Percentiles rank a stretch among this genome's conserved stretches.
These are phyloP conservation scores for Santalum album DNA, from an alignment of 164 flowering plant species.

Conservation along the genomic window DNA sequence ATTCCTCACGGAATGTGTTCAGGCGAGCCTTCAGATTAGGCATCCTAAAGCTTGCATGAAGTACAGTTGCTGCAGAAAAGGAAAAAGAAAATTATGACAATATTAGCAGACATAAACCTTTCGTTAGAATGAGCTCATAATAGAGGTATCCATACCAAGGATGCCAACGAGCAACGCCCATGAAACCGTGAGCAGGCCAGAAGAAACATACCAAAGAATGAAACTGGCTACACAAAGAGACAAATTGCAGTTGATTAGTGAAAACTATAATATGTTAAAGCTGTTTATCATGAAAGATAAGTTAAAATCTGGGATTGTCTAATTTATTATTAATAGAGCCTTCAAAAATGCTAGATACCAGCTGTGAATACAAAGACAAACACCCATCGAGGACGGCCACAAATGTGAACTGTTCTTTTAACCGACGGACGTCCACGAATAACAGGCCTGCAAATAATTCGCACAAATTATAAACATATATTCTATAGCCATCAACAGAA, in stretches of 20 bases:
- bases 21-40: constrained; percentile 1
- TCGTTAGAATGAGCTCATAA: background rate
- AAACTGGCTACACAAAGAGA: background rate
- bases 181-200: background rate
- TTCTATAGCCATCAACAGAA: background rate
- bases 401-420: background rate
- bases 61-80: constrained; percentile 1
- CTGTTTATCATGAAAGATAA: background rate
- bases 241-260: background rate
- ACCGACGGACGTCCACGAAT: constrained; percentile 2
- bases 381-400: constrained; percentile 3
- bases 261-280: background rate
- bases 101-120: background rate
- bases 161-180: background rate
- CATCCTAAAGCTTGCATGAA: constrained; percentile 1
- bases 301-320: background rate
- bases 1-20: constrained; percentile 3
- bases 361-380: constrained; percentile 1
- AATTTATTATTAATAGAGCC: too few species aligned
- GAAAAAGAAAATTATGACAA: background rate
- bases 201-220: background rate
- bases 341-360: background rate
- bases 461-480: background rate
- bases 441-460: background rate
- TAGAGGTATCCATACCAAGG: background rate